Evolutionary conservation across 495 filamentous ascomycete species (phyloP), one percentile per base, ranked within the genome.

Genomic region (Extremus antarcticus): DNA sequence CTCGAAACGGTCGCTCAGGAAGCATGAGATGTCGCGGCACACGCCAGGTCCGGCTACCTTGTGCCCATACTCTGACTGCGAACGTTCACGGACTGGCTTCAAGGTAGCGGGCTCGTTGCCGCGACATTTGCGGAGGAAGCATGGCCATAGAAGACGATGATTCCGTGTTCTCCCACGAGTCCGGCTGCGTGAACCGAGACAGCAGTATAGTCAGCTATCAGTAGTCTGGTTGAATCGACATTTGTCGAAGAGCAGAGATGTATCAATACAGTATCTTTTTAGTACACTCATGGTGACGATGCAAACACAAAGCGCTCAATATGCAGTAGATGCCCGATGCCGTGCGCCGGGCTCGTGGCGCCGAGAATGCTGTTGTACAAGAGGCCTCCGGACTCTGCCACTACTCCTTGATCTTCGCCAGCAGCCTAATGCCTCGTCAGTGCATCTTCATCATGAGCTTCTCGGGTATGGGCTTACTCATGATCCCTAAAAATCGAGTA

Each of bases 401-500:
- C 59, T 72, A 74, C 63, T 74, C 72, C 63, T 73, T 74, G 65
- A 74, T 72, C 68, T 74, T 74, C 41, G 72, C 72, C 9, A 74
- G 69, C 20, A 74, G 56, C 54, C 69, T 74, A 51, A 51, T 9
- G 13, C 21, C 20, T 39, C 38, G 54, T 63, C 32, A 65, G 61
- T 29, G 49, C 51, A 2, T n/a, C 19, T 29, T 16, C 7, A 2
- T 23, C 16, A 8, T 46, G 21, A 10, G 8, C 9, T 16, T 19
- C 11, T 21, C 10, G 7, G 39, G 20, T 13, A 15, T 53, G 15
- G 25, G 81, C 87, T 68, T 83, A 96, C 92, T 99, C 92, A 73
- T 88, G 84, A 72, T 99, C 92, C 62, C 91, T 78, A 83, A 94
- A 99, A 54, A 99, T 84, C 57, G 84, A 82, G 74, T 81, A 97